A percentile compares a stretch with the other conserved stretches of the same genome.
Evolutionary conservation across 2,329 filamentous ascomycete genomes (phyloP).

Genomic region (Ceratocystis papillata): DNA sequence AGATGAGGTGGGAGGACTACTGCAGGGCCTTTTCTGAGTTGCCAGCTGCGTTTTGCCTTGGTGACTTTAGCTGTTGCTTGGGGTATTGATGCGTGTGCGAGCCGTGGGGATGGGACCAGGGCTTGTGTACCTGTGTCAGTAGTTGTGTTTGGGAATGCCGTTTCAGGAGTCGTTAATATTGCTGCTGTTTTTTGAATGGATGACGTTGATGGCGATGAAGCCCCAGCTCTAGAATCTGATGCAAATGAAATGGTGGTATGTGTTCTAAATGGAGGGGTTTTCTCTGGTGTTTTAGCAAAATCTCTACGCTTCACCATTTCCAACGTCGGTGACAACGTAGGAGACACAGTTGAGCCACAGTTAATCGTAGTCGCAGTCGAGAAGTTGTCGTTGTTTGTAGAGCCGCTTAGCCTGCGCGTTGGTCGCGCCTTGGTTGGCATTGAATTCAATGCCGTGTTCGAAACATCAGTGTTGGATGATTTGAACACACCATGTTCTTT

Average conservation of each 20-base stretch:
- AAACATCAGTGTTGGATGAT: not conserved
- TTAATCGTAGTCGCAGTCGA: constrained; percentile 43
- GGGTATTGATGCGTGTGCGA: not conserved
- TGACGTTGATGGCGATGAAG: not conserved
- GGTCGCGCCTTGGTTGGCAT: not conserved
- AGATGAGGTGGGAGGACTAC: not conserved
- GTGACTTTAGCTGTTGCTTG: not conserved
- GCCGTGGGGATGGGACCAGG: not conserved
- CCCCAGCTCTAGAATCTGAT: not conserved
- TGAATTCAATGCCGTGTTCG: not conserved
- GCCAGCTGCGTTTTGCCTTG: not conserved
- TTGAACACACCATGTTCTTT: not conserved
- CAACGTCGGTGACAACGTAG: not conserved
- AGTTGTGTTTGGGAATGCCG: not conserved
- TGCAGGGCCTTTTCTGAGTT: not conserved
- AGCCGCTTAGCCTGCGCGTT: not conserved
- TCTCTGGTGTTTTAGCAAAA: not conserved
- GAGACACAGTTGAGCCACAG: not conserved
- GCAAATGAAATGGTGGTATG: constrained; percentile 11
- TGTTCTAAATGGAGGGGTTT: not conserved
- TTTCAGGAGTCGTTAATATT: not conserved
- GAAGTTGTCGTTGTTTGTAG: constrained; percentile 30
- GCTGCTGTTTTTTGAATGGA: too few species aligned
- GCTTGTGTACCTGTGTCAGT: not conserved
- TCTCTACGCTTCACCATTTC: not conserved